Evolutionary conservation across 495 filamentous ascomycete genomes (phyloP), one percentile per base, ranked within the genome.

Genomic region (Talaromyces stipitatus): DNA sequence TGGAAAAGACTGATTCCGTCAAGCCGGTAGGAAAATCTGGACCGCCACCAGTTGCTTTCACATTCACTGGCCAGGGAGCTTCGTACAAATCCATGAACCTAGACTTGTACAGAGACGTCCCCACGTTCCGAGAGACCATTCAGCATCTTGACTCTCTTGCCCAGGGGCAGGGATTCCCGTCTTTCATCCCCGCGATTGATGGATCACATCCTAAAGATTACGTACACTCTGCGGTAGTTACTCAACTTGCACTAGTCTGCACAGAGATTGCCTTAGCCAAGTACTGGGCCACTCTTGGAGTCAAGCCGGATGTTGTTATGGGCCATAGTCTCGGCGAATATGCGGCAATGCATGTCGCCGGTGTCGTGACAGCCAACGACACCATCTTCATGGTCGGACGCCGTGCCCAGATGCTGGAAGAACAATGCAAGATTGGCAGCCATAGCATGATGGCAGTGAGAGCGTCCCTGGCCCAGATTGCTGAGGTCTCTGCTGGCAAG

Each of bases 51-150:
- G 72, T 86, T 6, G 80, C 79, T 0, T 86, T 90, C 59, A 66
- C 78, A 28, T 90, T 89, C 62, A 87, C 85, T 12, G 86, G 86
- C 23, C 86, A 90, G 64, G 86, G 86, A 11, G 76, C 82, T 1
- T 78, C 82, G 41, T 86, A 85, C 28, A 53, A 62, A 24, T 60
- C 54, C 2, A 63, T 68, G 53, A 62, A 55, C 11, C 28, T 54
- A 18, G 43, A 71, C n/a, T 56, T 78, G 0, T 73, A 61, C 18
- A 58, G 64, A 12, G 53, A 55, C 12, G 61, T 52, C 12, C 55
- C 60, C 1, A 29, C 23, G 4, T 76, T 73, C 62, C 65, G 62
- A 7, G 26, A 47, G 4, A 52, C 61, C 6, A 61, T 77, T 8
- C 4, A 14, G 14, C 53, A 54, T 6, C 68, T 60, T 54, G 59